Conservation (phyloP, 108 stramenopile genomes). For the Epipyxis sp. region DNA sequence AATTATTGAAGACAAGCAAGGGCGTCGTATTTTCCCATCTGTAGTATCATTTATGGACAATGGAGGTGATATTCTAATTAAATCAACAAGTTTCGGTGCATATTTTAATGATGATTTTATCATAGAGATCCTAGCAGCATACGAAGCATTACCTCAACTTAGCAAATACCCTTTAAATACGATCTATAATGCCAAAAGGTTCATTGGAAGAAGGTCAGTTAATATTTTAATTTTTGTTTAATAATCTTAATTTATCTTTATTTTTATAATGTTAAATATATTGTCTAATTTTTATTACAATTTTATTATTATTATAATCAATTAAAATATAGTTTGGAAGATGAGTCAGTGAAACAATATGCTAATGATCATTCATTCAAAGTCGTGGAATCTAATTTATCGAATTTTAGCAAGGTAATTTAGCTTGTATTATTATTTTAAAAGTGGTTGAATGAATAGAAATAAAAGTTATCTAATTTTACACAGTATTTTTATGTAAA, state of each 20-base stretch:
- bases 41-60: slow-evolving; percentile 42
- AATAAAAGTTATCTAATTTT: too few species aligned
- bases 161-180: slow-evolving; percentile 34
- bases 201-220: slow-evolving; percentile 39
- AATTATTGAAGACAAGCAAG: slow-evolving; percentile 38
- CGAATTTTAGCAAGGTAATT: slow-evolving; percentile 21
- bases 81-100: slow-evolving; percentile 38
- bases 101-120: background rate
- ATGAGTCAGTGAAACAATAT: slow-evolving; percentile 38
- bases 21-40: slow-evolving; percentile 43
- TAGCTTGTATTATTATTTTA: too few species aligned
- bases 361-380: slow-evolving; percentile 43
- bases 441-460: too few species aligned
- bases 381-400: slow-evolving; percentile 26
- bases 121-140: slow-evolving; percentile 9
- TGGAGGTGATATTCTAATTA: slow-evolving; percentile 28
- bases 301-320: background rate
- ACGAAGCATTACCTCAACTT: slow-evolving; percentile 38
- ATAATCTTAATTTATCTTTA: background rate
- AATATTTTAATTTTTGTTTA: background rate
- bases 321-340: slow-evolving; percentile 40
- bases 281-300: too few species aligned
- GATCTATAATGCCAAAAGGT: slow-evolving; percentile 58
- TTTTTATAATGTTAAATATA: background rate
- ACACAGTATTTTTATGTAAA: too few species aligned